phyloP scores from a whole-genome alignment of 2,329 filamentous ascomycete species.

The Tolypocladium nubicola region DNA sequence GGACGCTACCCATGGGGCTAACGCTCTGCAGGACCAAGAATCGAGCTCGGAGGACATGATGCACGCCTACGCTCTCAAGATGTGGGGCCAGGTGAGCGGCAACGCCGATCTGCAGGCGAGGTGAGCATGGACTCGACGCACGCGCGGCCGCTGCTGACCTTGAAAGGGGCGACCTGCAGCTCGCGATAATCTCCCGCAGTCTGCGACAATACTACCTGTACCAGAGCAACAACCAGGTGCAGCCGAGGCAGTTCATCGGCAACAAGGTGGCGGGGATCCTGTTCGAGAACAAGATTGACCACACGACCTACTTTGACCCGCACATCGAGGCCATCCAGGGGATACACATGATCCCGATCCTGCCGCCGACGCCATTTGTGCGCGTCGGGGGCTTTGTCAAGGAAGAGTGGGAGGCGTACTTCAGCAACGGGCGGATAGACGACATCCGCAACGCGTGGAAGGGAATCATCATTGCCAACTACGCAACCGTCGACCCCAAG shows the following conservation, averaged over 20 bases:
- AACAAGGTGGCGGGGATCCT: constrained; percentile 67
- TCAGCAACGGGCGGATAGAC: constrained; percentile 56
- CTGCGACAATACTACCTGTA: constrained; percentile 79
- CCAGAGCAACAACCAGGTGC: constrained; percentile 51
- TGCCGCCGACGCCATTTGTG: constrained; percentile 56
- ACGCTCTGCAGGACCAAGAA: constrained; percentile 51
- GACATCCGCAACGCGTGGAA: constrained; percentile 68
- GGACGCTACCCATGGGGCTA: background rate
- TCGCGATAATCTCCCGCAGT: constrained; percentile 64
- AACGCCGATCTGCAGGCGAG: constrained; percentile 71
- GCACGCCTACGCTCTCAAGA: constrained; percentile 78
- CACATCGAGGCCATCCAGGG: constrained; percentile 63
- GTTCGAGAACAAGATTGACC: constrained; percentile 93
- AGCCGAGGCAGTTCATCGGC: constrained; percentile 66
- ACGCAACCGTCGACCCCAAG: constrained; percentile 63
- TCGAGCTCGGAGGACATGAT: constrained; percentile 86
- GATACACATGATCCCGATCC: constrained; percentile 75
- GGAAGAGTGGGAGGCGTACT: constrained; percentile 77
- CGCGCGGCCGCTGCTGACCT: constrained; percentile 1
- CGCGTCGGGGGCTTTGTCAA: constrained; percentile 59
- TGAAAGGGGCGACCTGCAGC: constrained; percentile 64
- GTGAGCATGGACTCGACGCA: constrained; percentile 17
- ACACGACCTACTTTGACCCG: constrained; percentile 78
- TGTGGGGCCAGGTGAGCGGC: constrained; percentile 79
- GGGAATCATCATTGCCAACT: constrained; percentile 73